These are phyloP conservation scores for Domatiomyces catenatus DNA, from an alignment of 2,329 filamentous ascomycete genomes.

Conservation along the genomic window DNA sequence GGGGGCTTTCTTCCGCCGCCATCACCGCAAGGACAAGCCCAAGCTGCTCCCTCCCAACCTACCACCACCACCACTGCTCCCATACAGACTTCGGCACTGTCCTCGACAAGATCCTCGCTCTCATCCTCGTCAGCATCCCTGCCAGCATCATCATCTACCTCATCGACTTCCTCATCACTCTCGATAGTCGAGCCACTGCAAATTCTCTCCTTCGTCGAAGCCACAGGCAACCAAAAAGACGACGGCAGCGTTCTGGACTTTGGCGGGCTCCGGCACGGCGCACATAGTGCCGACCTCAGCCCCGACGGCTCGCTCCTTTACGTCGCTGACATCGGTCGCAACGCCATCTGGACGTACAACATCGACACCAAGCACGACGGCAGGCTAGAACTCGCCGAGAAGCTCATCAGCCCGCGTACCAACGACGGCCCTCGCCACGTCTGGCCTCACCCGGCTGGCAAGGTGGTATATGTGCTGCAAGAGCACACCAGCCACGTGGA, in stretches of 20 bases:
- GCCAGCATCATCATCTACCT: neutral
- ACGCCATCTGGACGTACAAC: conserved; percentile 17
- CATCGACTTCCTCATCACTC: neutral
- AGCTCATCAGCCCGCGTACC: conserved; percentile 12
- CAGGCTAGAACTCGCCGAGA: conserved; percentile 9
- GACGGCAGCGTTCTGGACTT: conserved; percentile 17
- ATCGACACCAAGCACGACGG: conserved; percentile 5
- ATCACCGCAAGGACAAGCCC: neutral
- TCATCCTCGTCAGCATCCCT: neutral
- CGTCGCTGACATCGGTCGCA: conserved; percentile 19
- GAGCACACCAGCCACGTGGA: conserved; percentile 17
- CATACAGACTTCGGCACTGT: neutral
- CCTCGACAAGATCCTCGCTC: neutral
- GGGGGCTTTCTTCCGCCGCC: conserved; percentile 7
- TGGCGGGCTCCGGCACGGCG: conserved; percentile 17
- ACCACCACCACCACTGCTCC: neutral
- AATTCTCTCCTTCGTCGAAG: conserved; percentile 12
- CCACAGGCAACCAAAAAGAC: conserved; percentile 8
- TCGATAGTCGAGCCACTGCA: conserved; percentile 9
- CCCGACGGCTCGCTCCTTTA: conserved; percentile 16
- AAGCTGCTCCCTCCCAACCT: neutral
- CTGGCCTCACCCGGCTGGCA: conserved; percentile 15
- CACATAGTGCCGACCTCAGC: conserved; percentile 18
- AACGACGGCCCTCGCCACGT: conserved; percentile 16
- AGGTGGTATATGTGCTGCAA: conserved; percentile 15